Evolutionary conservation across 2,329 filamentous ascomycete species (phyloP).

Genomic region (Fusarium xyrophilum): DNA sequence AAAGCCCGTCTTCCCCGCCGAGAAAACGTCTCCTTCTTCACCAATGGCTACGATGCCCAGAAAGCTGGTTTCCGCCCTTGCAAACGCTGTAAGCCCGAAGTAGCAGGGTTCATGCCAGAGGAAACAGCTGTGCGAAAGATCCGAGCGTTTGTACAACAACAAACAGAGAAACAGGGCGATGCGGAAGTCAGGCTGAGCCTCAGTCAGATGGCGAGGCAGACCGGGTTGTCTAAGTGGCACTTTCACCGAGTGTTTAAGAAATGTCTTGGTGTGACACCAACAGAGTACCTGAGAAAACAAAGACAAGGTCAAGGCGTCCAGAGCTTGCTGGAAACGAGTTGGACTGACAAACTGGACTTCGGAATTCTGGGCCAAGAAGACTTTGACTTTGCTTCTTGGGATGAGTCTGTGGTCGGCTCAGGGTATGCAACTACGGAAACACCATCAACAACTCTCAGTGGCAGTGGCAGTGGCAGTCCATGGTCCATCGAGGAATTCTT

Average conservation of each 20-base stretch:
- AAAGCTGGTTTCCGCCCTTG: constrained; percentile 61
- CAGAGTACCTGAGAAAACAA: constrained; percentile 43
- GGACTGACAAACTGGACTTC: constrained; percentile 21
- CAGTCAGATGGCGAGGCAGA: constrained; percentile 57
- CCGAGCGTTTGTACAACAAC: constrained; percentile 44
- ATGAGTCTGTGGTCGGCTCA: constrained; percentile 15
- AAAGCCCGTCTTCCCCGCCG: constrained; percentile 66
- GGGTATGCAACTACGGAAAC: constrained; percentile 12
- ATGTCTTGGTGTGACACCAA: constrained; percentile 57
- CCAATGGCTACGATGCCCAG: constrained; percentile 53
- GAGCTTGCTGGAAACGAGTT: neutral
- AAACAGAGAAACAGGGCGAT: constrained; percentile 30
- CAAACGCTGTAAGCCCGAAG: constrained; percentile 61
- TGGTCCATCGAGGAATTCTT: constrained; percentile 39
- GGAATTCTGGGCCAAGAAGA: constrained; percentile 5
- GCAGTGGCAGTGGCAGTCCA: constrained; percentile 24
- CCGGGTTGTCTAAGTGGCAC: constrained; percentile 63
- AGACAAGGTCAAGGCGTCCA: constrained; percentile 8
- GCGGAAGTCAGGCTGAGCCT: constrained; percentile 44
- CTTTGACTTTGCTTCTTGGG: constrained; percentile 30
- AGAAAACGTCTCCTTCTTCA: constrained; percentile 65
- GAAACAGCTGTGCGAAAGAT: constrained; percentile 54
- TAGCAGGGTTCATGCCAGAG: constrained; percentile 50
- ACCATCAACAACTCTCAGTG: constrained; percentile 9
- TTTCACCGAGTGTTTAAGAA: constrained; percentile 66